Percentiles rank a stretch among this genome's conserved stretches.
Evolutionary conservation across 2,329 filamentous ascomycete species (phyloP).

Genomic region (Fonsecaea multimorphosa): DNA sequence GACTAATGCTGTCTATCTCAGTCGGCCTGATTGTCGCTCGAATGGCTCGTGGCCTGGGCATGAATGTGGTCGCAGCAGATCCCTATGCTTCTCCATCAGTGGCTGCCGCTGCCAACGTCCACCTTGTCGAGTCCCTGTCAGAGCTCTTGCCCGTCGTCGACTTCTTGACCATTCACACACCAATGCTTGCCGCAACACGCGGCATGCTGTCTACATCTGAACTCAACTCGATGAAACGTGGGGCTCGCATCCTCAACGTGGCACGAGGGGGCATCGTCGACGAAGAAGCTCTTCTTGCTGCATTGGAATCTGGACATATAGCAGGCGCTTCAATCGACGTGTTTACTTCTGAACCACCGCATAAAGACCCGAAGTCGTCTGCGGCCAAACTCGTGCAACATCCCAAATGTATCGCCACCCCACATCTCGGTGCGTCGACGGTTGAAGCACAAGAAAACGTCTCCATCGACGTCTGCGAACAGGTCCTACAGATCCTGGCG

Average conservation of each 20-base stretch:
- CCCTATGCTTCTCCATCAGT: constrained; percentile 78
- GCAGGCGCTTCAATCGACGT: constrained; percentile 81
- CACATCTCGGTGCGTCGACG: constrained; percentile 79
- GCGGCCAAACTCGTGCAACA: constrained; percentile 71
- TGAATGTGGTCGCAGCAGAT: constrained; percentile 76
- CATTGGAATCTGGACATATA: constrained; percentile 72
- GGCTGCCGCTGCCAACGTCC: constrained; percentile 70
- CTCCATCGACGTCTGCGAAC: constrained; percentile 79
- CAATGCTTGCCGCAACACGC: constrained; percentile 75
- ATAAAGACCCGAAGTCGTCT: constrained; percentile 61
- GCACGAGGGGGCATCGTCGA: constrained; percentile 82
- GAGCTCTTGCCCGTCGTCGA: constrained; percentile 71
- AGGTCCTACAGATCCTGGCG: constrained; percentile 74
- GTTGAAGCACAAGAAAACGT: constrained; percentile 85
- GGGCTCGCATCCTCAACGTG: constrained; percentile 77
- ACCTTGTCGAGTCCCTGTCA: constrained; percentile 62
- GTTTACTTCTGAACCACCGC: constrained; percentile 75
- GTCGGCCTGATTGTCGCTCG: constrained; percentile 79
- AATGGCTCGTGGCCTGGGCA: constrained; percentile 77
- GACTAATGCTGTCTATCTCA: constrained; percentile 12
- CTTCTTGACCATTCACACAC: constrained; percentile 82
- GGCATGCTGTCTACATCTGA: constrained; percentile 74
- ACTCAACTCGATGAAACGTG: constrained; percentile 72
- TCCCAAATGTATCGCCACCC: constrained; percentile 75
- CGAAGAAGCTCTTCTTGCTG: constrained; percentile 72